Conservation (phyloP, 257 asterid genomes). For the Fraxinus cuspidata region DNA sequence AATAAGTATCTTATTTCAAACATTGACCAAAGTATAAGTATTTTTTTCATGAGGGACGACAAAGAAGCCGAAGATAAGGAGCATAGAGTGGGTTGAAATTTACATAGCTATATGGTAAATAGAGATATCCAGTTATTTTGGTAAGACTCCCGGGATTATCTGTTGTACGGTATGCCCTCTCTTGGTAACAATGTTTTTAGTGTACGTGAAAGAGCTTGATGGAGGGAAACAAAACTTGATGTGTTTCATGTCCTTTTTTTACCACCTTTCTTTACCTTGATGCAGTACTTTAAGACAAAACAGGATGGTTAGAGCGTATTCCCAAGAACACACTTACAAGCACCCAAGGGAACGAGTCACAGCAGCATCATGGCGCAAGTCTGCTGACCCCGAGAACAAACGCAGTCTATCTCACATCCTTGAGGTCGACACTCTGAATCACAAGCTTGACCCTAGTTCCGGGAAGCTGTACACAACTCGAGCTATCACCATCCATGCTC, state of each 20-base stretch:
- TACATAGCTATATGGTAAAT: neutral
- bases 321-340: slow-evolving; percentile 88
- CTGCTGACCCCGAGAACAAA: slow-evolving; percentile 88
- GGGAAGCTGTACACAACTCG: slow-evolving; percentile 88
- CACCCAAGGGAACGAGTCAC: slow-evolving; percentile 98
- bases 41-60: no score
- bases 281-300: neutral
- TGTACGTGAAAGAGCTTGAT: neutral
- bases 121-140: neutral
- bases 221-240: neutral
- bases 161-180: neutral
- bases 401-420: slow-evolving; percentile 79
- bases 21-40: no score
- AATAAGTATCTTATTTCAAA: no score
- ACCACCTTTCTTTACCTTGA: slow-evolving; percentile 8
- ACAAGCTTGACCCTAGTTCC: slow-evolving; percentile 59
- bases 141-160: neutral
- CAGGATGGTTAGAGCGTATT: slow-evolving; percentile 93
- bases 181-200: neutral
- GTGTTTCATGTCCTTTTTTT: neutral
- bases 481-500: slow-evolving; percentile 82
- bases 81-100: no score
- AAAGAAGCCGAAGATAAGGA: no score
- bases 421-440: slow-evolving; percentile 85
- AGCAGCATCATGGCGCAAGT: slow-evolving; percentile 96